These are phyloP conservation scores for Cyanidiococcus yangmingshanensis DNA, from an alignment of 23 red algal species.

Conservation along the genomic window DNA sequence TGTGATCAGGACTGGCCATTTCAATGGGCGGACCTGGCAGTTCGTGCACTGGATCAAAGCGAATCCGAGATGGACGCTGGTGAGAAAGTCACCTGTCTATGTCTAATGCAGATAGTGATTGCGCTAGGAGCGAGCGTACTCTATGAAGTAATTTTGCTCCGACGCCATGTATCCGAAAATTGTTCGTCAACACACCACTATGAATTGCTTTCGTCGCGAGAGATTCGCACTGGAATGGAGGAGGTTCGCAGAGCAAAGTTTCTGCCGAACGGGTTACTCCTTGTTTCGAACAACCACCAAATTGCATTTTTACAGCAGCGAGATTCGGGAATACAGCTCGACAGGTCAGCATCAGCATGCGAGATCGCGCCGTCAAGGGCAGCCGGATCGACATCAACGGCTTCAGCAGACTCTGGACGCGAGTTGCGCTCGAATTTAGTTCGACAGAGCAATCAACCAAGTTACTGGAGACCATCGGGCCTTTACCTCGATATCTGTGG, in stretches of 20 bases:
- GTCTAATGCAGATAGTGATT: background rate
- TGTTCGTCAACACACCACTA: background rate
- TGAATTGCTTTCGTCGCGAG: background rate
- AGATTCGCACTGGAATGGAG: background rate
- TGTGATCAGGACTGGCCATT: background rate
- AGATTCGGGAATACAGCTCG: background rate
- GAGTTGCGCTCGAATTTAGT: too few relatives aligned
- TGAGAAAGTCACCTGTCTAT: background rate
- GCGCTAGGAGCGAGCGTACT: background rate
- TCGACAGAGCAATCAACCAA: too few relatives aligned
- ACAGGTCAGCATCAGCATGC: background rate
- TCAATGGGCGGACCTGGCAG: background rate
- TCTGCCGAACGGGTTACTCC: background rate
- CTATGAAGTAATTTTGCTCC: background rate
- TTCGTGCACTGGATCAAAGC: background rate
- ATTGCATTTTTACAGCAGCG: background rate
- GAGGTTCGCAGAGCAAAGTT: background rate
- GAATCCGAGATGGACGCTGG: background rate
- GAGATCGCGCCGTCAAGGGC: background rate
- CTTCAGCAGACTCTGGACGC: background rate
- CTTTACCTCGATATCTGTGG: background rate
- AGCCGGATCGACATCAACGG: background rate
- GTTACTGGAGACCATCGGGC: background rate
- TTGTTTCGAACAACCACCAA: background rate
- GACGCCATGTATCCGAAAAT: background rate